Percentiles rank a stretch among this genome's conserved stretches.
These are phyloP conservation scores for Boletus bicolor DNA, from an alignment of 768 basidiomycete species.

Conservation along the genomic window DNA sequence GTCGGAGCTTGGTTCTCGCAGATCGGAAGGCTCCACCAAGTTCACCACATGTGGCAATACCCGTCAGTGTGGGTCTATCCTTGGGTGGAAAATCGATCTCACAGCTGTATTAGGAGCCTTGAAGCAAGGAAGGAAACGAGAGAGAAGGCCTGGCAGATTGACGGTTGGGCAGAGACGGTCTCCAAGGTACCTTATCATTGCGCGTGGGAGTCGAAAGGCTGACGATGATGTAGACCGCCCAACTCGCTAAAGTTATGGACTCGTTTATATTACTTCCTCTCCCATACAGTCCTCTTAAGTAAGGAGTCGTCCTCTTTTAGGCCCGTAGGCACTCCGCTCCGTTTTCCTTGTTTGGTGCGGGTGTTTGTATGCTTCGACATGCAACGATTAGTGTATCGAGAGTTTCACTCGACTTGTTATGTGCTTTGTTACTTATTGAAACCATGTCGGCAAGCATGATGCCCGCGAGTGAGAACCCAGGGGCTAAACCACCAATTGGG, in stretches of 20 bases:
- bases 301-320: conserved; percentile 14
- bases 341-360: background rate
- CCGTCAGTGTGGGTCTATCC: conserved; percentile 50
- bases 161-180: conserved; percentile 95
- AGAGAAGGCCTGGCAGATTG: conserved; percentile 90
- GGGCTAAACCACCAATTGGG: conserved; percentile 10
- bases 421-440: background rate
- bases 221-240: conserved; percentile 64
- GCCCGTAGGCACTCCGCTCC: background rate
- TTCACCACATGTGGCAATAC: conserved; percentile 98
- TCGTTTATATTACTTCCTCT: conserved; percentile 78
- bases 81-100: conserved; percentile 9
- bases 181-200: conserved; percentile 59
- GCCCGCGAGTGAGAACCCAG: background rate
- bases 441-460: no score
- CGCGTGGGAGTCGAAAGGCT: background rate
- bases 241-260: conserved; percentile 84
- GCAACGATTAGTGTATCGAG: background rate
- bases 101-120: conserved; percentile 49
- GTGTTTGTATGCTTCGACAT: background rate
- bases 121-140: conserved; percentile 79
- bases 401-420: background rate
- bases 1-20: conserved; percentile 93
- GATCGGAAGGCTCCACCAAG: conserved; percentile 78
- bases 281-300: conserved; percentile 84